These are phyloP conservation scores for Bryum argenteum DNA, from an alignment of 225 moss, liverwort and hornwort genomes.

Conservation along the genomic window DNA sequence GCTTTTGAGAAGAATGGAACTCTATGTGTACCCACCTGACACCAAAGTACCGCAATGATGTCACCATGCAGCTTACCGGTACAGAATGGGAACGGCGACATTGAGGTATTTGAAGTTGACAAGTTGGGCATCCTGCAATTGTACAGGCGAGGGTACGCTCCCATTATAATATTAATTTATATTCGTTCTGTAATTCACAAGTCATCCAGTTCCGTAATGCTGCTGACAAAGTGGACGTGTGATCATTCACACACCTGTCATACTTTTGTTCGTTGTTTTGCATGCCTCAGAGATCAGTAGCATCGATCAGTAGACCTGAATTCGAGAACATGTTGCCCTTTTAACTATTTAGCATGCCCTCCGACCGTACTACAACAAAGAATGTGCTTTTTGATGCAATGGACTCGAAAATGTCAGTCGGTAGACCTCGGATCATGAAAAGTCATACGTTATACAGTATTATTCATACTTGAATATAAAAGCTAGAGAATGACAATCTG, in stretches of 20 bases:
- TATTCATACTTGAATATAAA: background rate
- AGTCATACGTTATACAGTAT: background rate
- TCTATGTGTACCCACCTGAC: background rate
- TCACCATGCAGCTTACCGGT: background rate
- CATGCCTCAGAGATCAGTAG: too few species aligned
- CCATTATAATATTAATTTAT: background rate
- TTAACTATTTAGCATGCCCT: background rate
- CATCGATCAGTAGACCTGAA: background rate
- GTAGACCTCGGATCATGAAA: background rate
- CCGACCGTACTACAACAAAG: background rate
- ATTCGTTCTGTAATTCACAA: background rate
- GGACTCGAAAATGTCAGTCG: constrained; percentile 1
- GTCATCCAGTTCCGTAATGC: background rate
- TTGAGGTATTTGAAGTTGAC: background rate
- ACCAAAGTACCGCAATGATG: background rate
- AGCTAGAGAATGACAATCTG: background rate
- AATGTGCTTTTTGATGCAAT: background rate
- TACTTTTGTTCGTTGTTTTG: background rate
- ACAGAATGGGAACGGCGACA: background rate
- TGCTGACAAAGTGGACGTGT: background rate
- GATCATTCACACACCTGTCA: background rate
- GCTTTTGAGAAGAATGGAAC: background rate
- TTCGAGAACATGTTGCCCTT: background rate
- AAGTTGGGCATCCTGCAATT: background rate
- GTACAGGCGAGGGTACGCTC: background rate